Conservation (phyloP, 495 filamentous ascomycete species). For the Melanomma pulvis-pyrius region DNA sequence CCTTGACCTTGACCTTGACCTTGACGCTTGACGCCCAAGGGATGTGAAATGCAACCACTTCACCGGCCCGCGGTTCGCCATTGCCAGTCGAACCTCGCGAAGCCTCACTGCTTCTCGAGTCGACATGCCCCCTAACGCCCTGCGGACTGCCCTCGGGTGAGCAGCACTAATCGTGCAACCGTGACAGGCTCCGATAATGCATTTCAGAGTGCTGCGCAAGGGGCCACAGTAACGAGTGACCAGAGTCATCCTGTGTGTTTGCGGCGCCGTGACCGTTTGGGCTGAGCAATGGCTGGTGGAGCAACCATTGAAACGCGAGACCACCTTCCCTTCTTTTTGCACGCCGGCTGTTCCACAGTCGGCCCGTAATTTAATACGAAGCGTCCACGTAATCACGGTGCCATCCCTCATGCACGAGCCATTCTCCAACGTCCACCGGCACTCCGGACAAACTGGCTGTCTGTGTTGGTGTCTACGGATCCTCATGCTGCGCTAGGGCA, state of each 20-base stretch:
- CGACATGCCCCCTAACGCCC: slow-evolving; percentile 27
- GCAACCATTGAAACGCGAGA: slow-evolving; percentile 9
- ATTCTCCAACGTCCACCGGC: not conserved
- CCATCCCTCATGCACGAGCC: not conserved
- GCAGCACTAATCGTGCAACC: slow-evolving; percentile 25
- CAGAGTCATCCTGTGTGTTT: not conserved
- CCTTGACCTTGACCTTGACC: no score
- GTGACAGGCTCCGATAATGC: slow-evolving; percentile 9
- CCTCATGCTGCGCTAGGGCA: no score
- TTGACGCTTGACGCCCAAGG: slow-evolving; percentile 26
- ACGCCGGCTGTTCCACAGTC: not conserved
- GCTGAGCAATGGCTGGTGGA: not conserved
- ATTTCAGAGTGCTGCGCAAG: slow-evolving; percentile 20
- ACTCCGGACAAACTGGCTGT: not conserved
- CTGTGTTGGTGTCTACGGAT: not conserved
- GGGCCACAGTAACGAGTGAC: slow-evolving; percentile 3
- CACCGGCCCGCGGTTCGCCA: slow-evolving; percentile 6
- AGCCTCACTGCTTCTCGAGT: slow-evolving; percentile 32
- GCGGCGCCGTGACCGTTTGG: slow-evolving; percentile 19
- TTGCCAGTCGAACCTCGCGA: slow-evolving; percentile 1
- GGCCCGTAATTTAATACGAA: slow-evolving; percentile 11
- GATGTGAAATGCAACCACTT: slow-evolving; percentile 17
- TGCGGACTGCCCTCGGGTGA: no score
- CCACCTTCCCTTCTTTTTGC: not conserved
- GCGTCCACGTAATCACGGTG: slow-evolving; percentile 3